Conservation (phyloP, 1,284 basidiomycete species). For the Pseudozyma sp. region DNA sequence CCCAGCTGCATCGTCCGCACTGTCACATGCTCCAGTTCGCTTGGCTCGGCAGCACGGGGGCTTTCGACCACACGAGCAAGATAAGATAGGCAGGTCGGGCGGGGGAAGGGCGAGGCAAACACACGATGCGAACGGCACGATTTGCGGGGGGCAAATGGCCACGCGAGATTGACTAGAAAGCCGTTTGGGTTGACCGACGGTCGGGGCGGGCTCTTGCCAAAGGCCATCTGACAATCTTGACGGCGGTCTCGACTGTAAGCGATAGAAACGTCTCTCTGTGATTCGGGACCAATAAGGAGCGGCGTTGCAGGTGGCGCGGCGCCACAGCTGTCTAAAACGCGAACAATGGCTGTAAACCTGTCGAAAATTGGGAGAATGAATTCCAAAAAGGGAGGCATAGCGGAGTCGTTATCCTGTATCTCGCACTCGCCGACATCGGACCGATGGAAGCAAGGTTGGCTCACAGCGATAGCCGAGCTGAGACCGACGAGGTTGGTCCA, state of each 20-base stretch:
- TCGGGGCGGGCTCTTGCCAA: background rate
- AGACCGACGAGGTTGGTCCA: constrained; percentile 10
- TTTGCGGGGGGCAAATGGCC: background rate
- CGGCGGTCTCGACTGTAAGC: background rate
- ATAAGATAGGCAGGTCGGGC: constrained; percentile 15
- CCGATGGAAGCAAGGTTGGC: constrained; percentile 2
- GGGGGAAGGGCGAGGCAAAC: background rate
- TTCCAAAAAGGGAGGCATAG: no score
- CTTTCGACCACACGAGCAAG: background rate
- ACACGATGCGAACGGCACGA: background rate
- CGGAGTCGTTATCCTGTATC: no score
- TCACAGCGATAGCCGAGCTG: constrained; percentile 19
- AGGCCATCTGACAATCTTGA: background rate
- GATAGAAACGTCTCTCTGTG: background rate
- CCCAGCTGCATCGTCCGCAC: constrained; percentile 1
- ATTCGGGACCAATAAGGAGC: no score
- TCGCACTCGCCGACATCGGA: constrained; percentile 19
- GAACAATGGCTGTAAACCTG: no score
- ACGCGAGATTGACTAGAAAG: background rate
- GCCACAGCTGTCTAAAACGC: no score
- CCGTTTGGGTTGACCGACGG: constrained; percentile 13
- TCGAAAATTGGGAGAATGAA: no score
- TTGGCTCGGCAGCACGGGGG: background rate
- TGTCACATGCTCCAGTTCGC: constrained; percentile 2
- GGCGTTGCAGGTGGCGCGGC: no score